A percentile compares a stretch with the other conserved stretches of the same genome.
Conservation (phyloP, 176 grass and related monocot genomes). For the Dactylis glomerata region DNA sequence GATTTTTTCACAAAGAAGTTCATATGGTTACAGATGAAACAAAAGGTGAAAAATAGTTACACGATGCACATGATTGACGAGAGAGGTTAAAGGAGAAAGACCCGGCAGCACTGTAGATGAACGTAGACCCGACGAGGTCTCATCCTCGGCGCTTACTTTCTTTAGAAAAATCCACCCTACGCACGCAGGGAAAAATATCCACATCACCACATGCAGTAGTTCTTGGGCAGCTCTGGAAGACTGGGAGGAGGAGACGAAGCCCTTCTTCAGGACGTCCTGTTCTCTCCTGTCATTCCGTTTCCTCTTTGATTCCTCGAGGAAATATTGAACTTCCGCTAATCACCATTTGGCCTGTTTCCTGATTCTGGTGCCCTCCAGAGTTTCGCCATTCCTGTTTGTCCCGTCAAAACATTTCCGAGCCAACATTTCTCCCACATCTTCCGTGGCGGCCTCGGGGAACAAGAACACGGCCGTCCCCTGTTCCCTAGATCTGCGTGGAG, state of each 20-base stretch:
- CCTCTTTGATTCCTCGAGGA: slow-evolving; percentile 1
- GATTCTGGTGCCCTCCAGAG: background rate
- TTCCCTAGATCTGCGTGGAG: slow-evolving; percentile 51
- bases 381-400: slow-evolving; percentile 2
- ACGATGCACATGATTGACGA: too few relatives aligned
- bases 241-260: background rate
- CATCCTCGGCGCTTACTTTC: background rate
- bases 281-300: background rate
- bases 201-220: slow-evolving; percentile 15
- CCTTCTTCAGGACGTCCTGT: background rate
- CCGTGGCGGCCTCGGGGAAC: background rate
- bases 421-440: background rate
- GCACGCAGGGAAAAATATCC: too few relatives aligned
- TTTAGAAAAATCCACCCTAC: background rate
- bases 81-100: background rate
- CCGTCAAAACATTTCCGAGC: slow-evolving; percentile 8
- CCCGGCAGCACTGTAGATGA: background rate
- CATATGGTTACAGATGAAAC: too few relatives aligned
- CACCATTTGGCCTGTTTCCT: background rate
- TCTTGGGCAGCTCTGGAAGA: background rate
- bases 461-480: slow-evolving; percentile 7
- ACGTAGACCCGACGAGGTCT: background rate
- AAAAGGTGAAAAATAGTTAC: too few relatives aligned
- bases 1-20: too few relatives aligned
- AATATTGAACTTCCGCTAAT: background rate